Conservation (phyloP, 306 rosid genomes). For the Trifolium dubium region DNA sequence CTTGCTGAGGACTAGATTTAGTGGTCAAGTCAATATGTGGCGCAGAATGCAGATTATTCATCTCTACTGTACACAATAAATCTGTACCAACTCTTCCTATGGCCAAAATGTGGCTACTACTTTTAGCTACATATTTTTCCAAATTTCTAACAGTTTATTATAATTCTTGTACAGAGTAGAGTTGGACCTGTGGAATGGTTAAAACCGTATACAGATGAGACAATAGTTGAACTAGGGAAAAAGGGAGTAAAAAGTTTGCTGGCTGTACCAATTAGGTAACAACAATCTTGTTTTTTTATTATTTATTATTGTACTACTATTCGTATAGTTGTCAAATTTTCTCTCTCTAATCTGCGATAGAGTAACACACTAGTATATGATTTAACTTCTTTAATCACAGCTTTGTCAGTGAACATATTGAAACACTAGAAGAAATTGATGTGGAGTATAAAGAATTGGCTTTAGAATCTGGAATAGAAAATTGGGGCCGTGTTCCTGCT, state of each 20-base stretch:
- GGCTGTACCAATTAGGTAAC: conserved; percentile 97
- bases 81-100: conserved; percentile 31
- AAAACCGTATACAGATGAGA: conserved; percentile 97
- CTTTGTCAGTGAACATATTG: conserved; percentile 99
- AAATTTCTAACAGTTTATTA: conserved; percentile 34
- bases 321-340: neutral
- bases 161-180: conserved; percentile 74
- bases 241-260: conserved; percentile 83
- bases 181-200: conserved; percentile 99
- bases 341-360: neutral
- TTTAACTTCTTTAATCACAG: conserved; percentile 59
- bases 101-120: conserved; percentile 32
- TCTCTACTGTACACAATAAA: conserved; percentile 13
- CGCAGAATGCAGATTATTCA: conserved; percentile 10
- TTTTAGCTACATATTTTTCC: conserved; percentile 6
- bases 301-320: conserved; percentile 21
- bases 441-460: conserved; percentile 98
- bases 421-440: conserved; percentile 96
- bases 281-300: neutral
- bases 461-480: conserved; percentile 82
- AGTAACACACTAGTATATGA: neutral
- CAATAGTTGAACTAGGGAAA: conserved; percentile 91
- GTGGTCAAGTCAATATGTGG: conserved; percentile 22
- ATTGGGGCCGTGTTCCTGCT: conserved; percentile 99
- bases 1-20: conserved; percentile 18